These are phyloP conservation scores for Artemisia annua DNA, from an alignment of 129 eudicot species.

Conservation along the genomic window DNA sequence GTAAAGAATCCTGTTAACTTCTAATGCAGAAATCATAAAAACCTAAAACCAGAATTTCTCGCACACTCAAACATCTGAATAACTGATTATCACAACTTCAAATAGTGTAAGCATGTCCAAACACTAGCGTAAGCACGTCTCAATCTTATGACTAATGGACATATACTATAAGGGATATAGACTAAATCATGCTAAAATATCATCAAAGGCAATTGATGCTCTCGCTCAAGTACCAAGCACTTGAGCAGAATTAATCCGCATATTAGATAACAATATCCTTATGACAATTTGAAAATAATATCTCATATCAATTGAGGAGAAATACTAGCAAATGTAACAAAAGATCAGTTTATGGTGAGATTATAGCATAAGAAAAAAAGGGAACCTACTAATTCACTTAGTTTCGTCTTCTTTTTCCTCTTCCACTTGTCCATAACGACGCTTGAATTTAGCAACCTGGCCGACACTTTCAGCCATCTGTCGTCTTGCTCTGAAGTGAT, in stretches of 20 bases:
- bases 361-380: not conserved
- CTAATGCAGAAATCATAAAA: not conserved
- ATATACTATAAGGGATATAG: slow-evolving; percentile 5
- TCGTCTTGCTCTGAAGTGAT: slow-evolving; percentile 75
- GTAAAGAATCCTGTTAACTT: not conserved
- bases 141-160: not conserved
- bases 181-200: not conserved
- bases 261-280: not conserved
- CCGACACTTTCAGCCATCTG: slow-evolving; percentile 88
- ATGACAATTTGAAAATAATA: slow-evolving; percentile 4
- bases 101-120: not conserved
- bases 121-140: too few relatives aligned
- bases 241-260: not conserved
- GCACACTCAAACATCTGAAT: not conserved
- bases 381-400: slow-evolving; percentile 31
- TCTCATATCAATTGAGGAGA: slow-evolving; percentile 10
- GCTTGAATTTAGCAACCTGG: slow-evolving; percentile 86
- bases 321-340: not conserved
- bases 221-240: not conserved
- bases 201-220: not conserved
- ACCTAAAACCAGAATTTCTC: too few relatives aligned
- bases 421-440: slow-evolving; percentile 69
- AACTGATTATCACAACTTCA: not conserved
- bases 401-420: slow-evolving; percentile 49
- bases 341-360: slow-evolving; percentile 16